phyloP scores from a whole-genome alignment of 331 rosid genomes.

The Arachis monticola region DNA sequence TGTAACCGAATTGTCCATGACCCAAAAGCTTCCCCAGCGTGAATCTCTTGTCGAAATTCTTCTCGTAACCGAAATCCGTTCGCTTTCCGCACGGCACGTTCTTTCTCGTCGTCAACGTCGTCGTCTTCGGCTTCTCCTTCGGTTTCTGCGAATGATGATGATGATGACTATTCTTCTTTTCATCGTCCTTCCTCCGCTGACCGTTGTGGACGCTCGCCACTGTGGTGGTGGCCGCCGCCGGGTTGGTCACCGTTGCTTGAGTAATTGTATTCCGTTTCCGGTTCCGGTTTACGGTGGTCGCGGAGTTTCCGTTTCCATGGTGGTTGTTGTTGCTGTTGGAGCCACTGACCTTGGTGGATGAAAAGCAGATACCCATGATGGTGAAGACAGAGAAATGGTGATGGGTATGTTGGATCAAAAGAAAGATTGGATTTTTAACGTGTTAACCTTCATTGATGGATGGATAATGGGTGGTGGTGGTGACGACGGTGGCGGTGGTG shows the following conservation, averaged over 20 bases:
- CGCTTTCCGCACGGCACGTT: conserved; percentile 82
- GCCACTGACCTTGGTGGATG: conserved; percentile 73
- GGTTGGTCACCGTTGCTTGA: conserved; percentile 3
- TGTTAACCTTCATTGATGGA: conserved; percentile 17
- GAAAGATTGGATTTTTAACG: conserved; percentile 9
- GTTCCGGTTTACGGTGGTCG: conserved; percentile 43
- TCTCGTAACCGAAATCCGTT: conserved; percentile 90
- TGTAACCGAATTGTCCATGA: conserved; percentile 96
- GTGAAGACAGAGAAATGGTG: not conserved
- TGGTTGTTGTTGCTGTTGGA: conserved; percentile 65
- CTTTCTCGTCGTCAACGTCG: conserved; percentile 42
- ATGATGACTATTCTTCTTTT: conserved; percentile 4
- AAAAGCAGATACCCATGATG: conserved; percentile 85
- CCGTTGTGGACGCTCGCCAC: conserved; percentile 5
- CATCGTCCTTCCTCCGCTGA: conserved; percentile 48
- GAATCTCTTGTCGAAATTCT: conserved; percentile 66
- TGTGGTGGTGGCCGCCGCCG: conserved; percentile 1
- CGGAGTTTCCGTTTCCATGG: conserved; percentile 33
- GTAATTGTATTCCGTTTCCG: conserved; percentile 45
- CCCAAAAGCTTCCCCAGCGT: conserved; percentile 91
- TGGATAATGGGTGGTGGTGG: conserved; percentile 50
- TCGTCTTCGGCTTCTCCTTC: conserved; percentile 39
- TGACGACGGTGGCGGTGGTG: conserved; percentile 43
- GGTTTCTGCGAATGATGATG: conserved; percentile 16
- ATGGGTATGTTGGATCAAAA: conserved; percentile 47